Evolutionary conservation across 192 early-diverging fungal species (phyloP).

Genomic region (Coemansia sp.): DNA sequence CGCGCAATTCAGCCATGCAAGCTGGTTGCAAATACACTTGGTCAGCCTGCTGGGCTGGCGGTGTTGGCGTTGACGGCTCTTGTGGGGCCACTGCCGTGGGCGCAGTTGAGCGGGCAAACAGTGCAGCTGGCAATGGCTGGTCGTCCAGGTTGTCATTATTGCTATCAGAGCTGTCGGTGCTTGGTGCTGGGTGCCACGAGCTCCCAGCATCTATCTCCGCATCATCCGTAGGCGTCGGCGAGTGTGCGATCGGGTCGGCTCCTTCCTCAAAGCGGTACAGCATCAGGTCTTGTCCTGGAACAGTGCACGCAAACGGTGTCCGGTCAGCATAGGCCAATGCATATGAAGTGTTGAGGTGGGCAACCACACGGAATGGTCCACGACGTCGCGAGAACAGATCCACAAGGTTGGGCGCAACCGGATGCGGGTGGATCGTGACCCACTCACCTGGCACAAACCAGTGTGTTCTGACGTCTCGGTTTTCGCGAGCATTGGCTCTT

Average conservation of each 20-base stretch:
- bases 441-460: constrained; percentile 11
- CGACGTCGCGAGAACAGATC: neutral
- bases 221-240: too few species aligned
- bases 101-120: too few species aligned
- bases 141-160: too few species aligned
- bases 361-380: constrained; percentile 14
- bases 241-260: neutral
- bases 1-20: neutral
- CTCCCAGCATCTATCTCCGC: too few species aligned
- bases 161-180: neutral
- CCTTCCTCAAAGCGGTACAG: neutral
- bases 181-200: too few species aligned
- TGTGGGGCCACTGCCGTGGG: too few species aligned
- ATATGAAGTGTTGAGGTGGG: neutral
- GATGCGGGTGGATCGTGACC: constrained; percentile 8
- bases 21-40: neutral
- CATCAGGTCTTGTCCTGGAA: neutral
- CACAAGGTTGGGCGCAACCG: constrained; percentile 5
- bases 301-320: neutral
- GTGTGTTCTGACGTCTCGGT: neutral
- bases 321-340: neutral
- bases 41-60: neutral
- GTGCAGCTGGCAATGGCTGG: too few species aligned
- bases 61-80: too few species aligned
- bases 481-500: neutral